These are phyloP conservation scores for Begonia masoniana DNA, from an alignment of 306 rosid species.

Conservation along the genomic window DNA sequence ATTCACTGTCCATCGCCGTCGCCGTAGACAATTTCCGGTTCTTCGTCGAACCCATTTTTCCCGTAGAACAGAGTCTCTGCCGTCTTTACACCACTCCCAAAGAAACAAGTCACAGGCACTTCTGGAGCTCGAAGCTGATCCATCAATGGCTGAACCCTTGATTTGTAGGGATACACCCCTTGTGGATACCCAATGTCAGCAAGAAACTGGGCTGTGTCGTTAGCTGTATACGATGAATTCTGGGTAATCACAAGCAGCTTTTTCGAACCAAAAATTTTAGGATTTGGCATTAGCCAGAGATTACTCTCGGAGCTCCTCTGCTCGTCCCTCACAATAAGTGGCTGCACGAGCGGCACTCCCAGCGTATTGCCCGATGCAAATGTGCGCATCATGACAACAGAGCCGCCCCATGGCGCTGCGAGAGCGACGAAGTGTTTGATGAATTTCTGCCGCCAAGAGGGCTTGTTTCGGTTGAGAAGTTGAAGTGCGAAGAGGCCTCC, in stretches of 20 bases:
- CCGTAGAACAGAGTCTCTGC: conserved; percentile 46
- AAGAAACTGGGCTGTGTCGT: conserved; percentile 46
- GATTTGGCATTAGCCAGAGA: conserved; percentile 79
- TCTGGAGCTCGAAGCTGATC: conserved; percentile 34
- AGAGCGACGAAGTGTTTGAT: conserved; percentile 64
- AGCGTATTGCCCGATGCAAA: conserved; percentile 72
- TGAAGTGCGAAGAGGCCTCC: conserved; percentile 65
- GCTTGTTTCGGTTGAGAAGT: conserved; percentile 47
- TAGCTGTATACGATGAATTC: conserved; percentile 30
- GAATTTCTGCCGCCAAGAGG: conserved; percentile 50
- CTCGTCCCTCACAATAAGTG: conserved; percentile 52
- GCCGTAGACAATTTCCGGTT: conserved; percentile 43
- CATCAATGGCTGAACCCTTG: conserved; percentile 40
- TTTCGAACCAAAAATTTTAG: conserved; percentile 25
- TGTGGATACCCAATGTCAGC: conserved; percentile 46
- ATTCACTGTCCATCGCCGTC: conserved; percentile 95
- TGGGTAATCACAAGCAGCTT: conserved; percentile 41
- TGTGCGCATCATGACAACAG: conserved; percentile 56
- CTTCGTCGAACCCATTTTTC: conserved; percentile 44
- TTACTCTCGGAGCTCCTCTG: conserved; percentile 87
- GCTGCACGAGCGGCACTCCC: conserved; percentile 74
- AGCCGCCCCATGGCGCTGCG: conserved; percentile 85
- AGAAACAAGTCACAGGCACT: conserved; percentile 57
- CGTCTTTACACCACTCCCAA: conserved; percentile 52
- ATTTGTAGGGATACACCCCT: conserved; percentile 51